These are phyloP conservation scores for Nepenthes mirabilis DNA, from an alignment of 148 eudicot genomes.

Conservation along the genomic window DNA sequence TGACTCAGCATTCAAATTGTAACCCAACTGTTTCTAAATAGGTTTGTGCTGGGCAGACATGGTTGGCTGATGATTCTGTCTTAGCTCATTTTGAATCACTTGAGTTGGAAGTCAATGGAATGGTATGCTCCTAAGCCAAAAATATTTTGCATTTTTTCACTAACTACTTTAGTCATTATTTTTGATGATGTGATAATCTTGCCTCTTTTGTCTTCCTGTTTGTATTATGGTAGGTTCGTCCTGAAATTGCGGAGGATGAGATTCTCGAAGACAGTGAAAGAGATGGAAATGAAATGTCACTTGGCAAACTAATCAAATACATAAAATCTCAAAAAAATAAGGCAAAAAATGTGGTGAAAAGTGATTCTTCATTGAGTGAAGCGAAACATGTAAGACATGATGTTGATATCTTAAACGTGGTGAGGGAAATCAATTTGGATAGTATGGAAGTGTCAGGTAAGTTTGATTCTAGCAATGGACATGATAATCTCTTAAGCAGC, in stretches of 20 bases:
- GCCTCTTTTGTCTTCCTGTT: constrained; percentile 5
- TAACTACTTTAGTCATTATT: background rate
- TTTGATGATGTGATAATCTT: background rate
- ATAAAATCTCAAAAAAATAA: constrained; percentile 76
- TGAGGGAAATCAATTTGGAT: constrained; percentile 73
- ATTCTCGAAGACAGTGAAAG: constrained; percentile 53
- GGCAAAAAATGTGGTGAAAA: constrained; percentile 39
- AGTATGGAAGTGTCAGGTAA: constrained; percentile 35
- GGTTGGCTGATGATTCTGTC: constrained; percentile 69
- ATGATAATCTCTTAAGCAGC: constrained; percentile 18
- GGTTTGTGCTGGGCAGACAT: constrained; percentile 49
- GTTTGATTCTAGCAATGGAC: constrained; percentile 58
- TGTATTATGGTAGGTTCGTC: constrained; percentile 36
- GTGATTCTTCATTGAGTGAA: constrained; percentile 25
- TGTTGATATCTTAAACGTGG: constrained; percentile 59
- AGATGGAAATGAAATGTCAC: constrained; percentile 81
- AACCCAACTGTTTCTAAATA: constrained; percentile 16
- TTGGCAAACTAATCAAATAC: constrained; percentile 70
- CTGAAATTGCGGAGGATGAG: constrained; percentile 49
- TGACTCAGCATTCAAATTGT: background rate
- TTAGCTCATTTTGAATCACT: constrained; percentile 74
- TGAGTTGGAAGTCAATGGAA: constrained; percentile 53
- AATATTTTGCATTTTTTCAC: too few species aligned
- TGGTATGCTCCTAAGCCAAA: constrained; percentile 29
- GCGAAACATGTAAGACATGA: constrained; percentile 31